These are phyloP conservation scores for Porphyrellus sp. DNA, from an alignment of 1,284 basidiomycete genomes.

Conservation along the genomic window DNA sequence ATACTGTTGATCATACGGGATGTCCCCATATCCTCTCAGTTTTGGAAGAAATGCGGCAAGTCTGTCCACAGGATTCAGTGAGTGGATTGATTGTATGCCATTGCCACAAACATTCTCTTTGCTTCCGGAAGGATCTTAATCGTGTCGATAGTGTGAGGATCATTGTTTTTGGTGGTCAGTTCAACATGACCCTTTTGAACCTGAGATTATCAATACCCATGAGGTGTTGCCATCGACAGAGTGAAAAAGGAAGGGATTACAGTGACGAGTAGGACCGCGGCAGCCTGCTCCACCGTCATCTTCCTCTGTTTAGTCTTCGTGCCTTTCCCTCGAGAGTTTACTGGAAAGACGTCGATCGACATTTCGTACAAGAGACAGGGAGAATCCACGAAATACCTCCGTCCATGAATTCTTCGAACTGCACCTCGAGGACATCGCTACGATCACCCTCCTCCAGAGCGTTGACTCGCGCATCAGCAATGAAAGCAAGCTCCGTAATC, in stretches of 20 bases:
- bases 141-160: constrained; percentile 20
- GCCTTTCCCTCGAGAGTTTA: constrained; percentile 26
- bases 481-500: constrained; percentile 30
- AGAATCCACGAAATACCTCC: constrained; percentile 19
- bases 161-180: constrained; percentile 16
- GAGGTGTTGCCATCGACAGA: background rate
- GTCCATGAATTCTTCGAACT: constrained; percentile 28
- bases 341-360: constrained; percentile 2
- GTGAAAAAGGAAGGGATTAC: constrained; percentile 5
- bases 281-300: constrained; percentile 27
- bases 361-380: background rate
- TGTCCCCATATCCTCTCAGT: constrained; percentile 30
- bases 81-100: background rate
- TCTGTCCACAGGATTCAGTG: constrained; percentile 15
- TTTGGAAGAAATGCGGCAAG: constrained; percentile 33
- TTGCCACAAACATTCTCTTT: constrained; percentile 23
- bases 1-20: constrained; percentile 29
- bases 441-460: background rate
- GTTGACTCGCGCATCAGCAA: constrained; percentile 18
- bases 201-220: constrained; percentile 9
- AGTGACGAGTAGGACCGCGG: constrained; percentile 23
- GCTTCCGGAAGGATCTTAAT: constrained; percentile 30
- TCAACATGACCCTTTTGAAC: constrained; percentile 31
- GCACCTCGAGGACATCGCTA: constrained; percentile 15
- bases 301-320: constrained; percentile 23